Conservation (phyloP, 2,329 filamentous ascomycete species). For the Apiospora sp. region DNA sequence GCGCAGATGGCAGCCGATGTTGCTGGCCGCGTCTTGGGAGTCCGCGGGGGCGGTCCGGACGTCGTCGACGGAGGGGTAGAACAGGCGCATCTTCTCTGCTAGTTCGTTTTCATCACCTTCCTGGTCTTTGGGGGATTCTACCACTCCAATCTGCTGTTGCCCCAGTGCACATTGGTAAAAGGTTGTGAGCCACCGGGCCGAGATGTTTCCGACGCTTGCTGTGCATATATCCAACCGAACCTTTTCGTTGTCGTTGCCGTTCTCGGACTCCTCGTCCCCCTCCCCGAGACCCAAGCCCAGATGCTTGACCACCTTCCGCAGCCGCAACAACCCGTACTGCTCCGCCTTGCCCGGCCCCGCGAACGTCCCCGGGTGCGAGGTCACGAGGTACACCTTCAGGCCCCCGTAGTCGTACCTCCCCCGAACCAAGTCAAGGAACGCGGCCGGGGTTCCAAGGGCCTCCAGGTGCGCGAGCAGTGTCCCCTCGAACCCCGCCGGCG, state of each 20-base stretch:
- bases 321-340: constrained; percentile 34
- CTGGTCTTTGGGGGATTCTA: constrained; percentile 25
- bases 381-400: constrained; percentile 36
- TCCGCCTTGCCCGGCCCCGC: constrained; percentile 32
- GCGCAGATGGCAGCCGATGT: constrained; percentile 36
- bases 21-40: constrained; percentile 33
- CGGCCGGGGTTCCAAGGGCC: constrained; percentile 32
- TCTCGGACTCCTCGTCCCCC: constrained; percentile 24
- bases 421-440: constrained; percentile 34
- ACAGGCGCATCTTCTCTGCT: constrained; percentile 32
- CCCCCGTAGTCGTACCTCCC: constrained; percentile 36
- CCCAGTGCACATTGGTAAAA: constrained; percentile 36
- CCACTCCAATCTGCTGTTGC: constrained; percentile 25
- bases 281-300: constrained; percentile 29
- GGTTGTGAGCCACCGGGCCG: constrained; percentile 34
- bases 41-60: constrained; percentile 29
- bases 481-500: constrained; percentile 31
- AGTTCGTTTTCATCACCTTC: background rate
- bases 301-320: constrained; percentile 31
- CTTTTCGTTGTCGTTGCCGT: constrained; percentile 5
- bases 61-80: constrained; percentile 35
- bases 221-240: constrained; percentile 36
- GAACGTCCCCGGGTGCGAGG: constrained; percentile 34
- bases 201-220: constrained; percentile 35
- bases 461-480: constrained; percentile 33